Evolutionary conservation across 2,329 filamentous ascomycete species (phyloP).

Genomic region (Fusarium sacchari): DNA sequence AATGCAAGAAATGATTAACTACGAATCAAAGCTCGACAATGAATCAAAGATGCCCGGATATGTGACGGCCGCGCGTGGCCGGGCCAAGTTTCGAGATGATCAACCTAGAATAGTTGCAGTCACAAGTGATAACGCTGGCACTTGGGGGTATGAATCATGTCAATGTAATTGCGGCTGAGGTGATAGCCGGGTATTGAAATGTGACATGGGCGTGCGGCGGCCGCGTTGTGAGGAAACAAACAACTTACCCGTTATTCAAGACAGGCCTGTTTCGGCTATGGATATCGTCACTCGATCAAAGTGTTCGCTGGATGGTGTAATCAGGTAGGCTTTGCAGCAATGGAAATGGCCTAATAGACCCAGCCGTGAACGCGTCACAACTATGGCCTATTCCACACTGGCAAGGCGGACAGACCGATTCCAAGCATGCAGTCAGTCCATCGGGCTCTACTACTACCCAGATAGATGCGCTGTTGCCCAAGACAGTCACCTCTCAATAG

Average conservation of each 20-base stretch:
- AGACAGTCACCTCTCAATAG: not conserved
- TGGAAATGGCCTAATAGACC: constrained; percentile 21
- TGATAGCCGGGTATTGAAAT: constrained; percentile 13
- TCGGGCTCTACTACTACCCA: constrained; percentile 16
- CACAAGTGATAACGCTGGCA: constrained; percentile 4
- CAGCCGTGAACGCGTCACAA: not conserved
- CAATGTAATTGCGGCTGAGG: constrained; percentile 16
- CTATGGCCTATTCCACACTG: not conserved
- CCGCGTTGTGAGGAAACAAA: not conserved
- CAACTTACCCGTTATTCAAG: not conserved
- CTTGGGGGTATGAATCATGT: constrained; percentile 11
- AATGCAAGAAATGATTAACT: constrained; percentile 14
- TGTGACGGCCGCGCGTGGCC: constrained; percentile 29
- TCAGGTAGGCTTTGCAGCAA: constrained; percentile 8
- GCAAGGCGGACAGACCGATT: constrained; percentile 22
- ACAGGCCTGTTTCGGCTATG: constrained; percentile 2
- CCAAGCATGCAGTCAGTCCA: constrained; percentile 17
- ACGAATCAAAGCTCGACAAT: constrained; percentile 31
- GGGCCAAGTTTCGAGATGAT: constrained; percentile 33
- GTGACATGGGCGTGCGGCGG: not conserved
- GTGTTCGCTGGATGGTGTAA: constrained; percentile 4
- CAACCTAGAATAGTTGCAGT: constrained; percentile 12
- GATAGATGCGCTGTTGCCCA: constrained; percentile 6
- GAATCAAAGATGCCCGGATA: constrained; percentile 11
- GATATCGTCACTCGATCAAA: not conserved